Conservation (phyloP, 371 early-diverging fungal genomes). For the Choanephora cucurbitarum region DNA sequence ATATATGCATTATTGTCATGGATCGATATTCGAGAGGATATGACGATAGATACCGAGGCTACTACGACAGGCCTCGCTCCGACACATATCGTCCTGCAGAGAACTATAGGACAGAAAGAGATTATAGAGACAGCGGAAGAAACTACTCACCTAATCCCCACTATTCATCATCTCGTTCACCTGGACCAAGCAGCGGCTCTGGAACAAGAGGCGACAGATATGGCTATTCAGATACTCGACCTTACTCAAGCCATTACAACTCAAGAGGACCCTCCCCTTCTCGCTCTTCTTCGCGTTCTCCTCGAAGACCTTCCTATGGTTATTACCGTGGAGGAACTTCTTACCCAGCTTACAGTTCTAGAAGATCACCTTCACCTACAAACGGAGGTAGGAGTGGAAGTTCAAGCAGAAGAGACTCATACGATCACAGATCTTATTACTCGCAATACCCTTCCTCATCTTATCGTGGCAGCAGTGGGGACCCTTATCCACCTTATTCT, state of each 20-base stretch:
- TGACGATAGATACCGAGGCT: conserved; percentile 47
- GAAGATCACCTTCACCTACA: conserved; percentile 35
- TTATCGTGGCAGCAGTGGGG: conserved; percentile 9
- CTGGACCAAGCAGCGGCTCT: conserved; percentile 7
- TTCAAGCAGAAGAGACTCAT: conserved; percentile 32
- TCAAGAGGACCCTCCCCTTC: conserved; percentile 33
- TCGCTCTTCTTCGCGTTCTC: conserved; percentile 37
- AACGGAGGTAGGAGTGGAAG: conserved; percentile 18
- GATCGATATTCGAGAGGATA: conserved; percentile 49
- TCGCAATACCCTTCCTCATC: conserved; percentile 12
- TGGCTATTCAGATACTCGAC: conserved; percentile 27
- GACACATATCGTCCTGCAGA: conserved; percentile 51
- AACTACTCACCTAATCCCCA: conserved; percentile 31
- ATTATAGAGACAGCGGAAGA: conserved; percentile 40
- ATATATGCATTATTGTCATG: conserved; percentile 21
- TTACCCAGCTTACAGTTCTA: conserved; percentile 19
- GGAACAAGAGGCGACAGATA: conserved; percentile 12
- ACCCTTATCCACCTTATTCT: conserved; percentile 6
- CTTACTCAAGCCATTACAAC: conserved; percentile 20
- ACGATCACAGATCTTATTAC: conserved; percentile 31
- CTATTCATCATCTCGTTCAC: conserved; percentile 35
- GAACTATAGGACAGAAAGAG: conserved; percentile 43
- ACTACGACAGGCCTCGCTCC: conserved; percentile 47
- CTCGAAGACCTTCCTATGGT: conserved; percentile 37
- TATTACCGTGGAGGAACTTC: conserved; percentile 33